Evolutionary conservation across 2,329 filamentous ascomycete species (phyloP).

Genomic region (Dryadomyces sulphureus): DNA sequence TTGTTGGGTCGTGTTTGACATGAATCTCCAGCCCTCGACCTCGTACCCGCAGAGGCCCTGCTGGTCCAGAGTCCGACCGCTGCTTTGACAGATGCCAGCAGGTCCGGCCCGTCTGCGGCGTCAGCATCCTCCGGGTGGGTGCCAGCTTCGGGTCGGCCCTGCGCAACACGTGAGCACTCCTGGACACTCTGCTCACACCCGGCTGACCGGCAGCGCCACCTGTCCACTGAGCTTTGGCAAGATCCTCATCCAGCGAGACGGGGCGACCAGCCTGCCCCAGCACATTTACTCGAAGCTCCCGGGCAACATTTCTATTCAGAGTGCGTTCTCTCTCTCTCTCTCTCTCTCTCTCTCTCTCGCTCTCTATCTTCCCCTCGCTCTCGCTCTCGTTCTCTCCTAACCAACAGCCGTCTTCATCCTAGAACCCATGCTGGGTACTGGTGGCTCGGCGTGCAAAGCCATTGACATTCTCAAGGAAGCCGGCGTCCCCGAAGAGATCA

Average conservation of each 20-base stretch:
- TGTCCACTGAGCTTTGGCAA: conserved; percentile 1
- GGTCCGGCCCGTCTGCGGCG: conserved; percentile 1
- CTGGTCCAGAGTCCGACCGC: background rate
- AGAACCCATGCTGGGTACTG: conserved; percentile 4
- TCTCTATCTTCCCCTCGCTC: background rate
- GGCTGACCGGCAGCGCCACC: background rate
- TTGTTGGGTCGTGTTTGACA: background rate
- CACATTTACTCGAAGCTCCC: conserved; percentile 4
- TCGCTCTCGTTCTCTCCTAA: background rate
- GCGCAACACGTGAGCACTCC: background rate
- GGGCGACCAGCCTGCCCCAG: background rate
- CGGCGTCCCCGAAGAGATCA: conserved; percentile 1
- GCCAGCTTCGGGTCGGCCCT: conserved; percentile 2
- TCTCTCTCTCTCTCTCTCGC: background rate
- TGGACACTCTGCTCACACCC: background rate
- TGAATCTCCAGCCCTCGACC: background rate
- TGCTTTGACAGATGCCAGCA: background rate
- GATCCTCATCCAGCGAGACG: conserved; percentile 3
- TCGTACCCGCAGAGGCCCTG: background rate
- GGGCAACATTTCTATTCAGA: background rate
- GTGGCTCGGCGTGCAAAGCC: conserved; percentile 1
- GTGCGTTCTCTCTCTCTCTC: background rate
- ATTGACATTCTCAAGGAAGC: background rate
- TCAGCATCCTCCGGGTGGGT: conserved; percentile 4
- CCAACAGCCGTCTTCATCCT: conserved; percentile 1